Evolutionary conservation across 2,329 filamentous ascomycete genomes (phyloP).

Genomic region (Akanthomyces uredinophilus): DNA sequence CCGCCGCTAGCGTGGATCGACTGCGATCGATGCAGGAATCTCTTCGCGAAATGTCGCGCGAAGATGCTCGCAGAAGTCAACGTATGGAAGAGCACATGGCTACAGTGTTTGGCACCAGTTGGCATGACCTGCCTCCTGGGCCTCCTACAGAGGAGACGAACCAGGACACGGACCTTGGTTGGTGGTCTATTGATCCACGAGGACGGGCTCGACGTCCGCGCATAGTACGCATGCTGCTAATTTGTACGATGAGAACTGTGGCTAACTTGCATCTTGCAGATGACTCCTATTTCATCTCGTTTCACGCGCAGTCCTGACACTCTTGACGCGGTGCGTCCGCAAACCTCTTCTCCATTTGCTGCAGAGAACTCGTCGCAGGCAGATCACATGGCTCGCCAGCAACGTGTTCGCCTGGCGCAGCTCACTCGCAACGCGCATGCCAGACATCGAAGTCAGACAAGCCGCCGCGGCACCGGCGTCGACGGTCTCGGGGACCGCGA

Average conservation of each 20-base stretch:
- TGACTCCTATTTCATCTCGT: constrained; percentile 8
- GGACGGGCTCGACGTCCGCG: constrained; percentile 19
- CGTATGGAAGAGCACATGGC: constrained; percentile 25
- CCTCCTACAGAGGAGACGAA: constrained; percentile 14
- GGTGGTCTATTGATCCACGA: constrained; percentile 23
- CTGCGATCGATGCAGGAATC: constrained; percentile 7
- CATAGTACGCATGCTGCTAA: constrained; percentile 19
- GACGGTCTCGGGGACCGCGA: constrained; percentile 82
- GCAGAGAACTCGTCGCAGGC: not conserved
- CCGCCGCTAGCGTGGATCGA: not conserved
- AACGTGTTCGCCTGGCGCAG: not conserved
- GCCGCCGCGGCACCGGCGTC: constrained; percentile 25
- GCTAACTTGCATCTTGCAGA: constrained; percentile 51
- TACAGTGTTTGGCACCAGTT: constrained; percentile 21
- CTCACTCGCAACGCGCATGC: not conserved
- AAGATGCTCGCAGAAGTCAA: constrained; percentile 18
- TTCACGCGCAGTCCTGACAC: constrained; percentile 13
- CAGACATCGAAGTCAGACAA: constrained; percentile 5
- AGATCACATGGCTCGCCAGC: not conserved
- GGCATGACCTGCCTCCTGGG: constrained; percentile 15
- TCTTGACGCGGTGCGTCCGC: not conserved
- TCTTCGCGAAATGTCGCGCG: constrained; percentile 23
- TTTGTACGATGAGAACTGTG: constrained; percentile 34
- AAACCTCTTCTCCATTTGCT: not conserved
- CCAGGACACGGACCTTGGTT: constrained; percentile 19